Percentiles rank a stretch among this genome's conserved stretches.
Conservation (phyloP, 495 filamentous ascomycete genomes). For the Penicillium diatomitis region DNA sequence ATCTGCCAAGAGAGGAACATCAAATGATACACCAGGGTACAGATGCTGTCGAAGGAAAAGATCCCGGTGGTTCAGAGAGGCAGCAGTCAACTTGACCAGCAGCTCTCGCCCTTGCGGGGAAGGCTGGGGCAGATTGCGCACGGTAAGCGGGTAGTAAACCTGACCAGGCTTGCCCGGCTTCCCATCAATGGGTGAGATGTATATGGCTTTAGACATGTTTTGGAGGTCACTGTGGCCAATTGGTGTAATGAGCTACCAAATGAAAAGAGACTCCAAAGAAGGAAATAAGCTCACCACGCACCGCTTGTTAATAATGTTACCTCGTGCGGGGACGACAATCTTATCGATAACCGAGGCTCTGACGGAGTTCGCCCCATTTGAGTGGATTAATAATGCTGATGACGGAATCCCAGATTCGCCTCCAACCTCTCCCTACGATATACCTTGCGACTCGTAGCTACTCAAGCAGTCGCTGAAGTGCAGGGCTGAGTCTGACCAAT, state of each 20-base stretch:
- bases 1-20: conserved; percentile 67
- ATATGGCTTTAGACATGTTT: conserved; percentile 46
- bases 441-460: too few species aligned
- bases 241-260: too few species aligned
- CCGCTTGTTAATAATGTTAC: not conserved
- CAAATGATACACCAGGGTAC: conserved; percentile 75
- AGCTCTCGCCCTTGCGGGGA: conserved; percentile 54
- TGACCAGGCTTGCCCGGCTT: conserved; percentile 72
- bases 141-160: conserved; percentile 64
- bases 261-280: not conserved
- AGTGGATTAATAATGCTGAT: not conserved
- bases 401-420: not conserved
- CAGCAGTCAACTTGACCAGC: conserved; percentile 60
- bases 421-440: too few species aligned
- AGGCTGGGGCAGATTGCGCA: conserved; percentile 49
- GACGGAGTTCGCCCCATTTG: too few species aligned
- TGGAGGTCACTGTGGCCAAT: too few species aligned
- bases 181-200: conserved; percentile 42
- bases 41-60: conserved; percentile 86
- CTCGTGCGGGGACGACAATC: conserved; percentile 6
- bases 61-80: conserved; percentile 85
- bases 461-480: too few species aligned
- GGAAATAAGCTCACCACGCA: too few species aligned
- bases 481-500: too few species aligned
- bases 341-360: conserved; percentile 14